A percentile compares a stretch with the other conserved stretches of the same genome.
phyloP scores from a whole-genome alignment of 164 flowering plant species.

The Stephania japonica region DNA sequence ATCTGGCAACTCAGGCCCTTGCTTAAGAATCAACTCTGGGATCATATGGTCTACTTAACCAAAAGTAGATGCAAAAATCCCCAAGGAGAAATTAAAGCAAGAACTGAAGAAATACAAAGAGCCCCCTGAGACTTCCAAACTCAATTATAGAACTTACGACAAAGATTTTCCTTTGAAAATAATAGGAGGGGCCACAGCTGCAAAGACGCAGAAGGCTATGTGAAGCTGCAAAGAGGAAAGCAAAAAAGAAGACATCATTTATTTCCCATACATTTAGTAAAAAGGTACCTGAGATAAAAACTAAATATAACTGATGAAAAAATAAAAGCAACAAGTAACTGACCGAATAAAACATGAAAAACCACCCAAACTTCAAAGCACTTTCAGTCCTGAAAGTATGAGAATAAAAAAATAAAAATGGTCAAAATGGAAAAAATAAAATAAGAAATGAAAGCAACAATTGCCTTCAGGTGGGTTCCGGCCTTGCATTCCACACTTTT shows the following conservation, averaged over 20 bases:
- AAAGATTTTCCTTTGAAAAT: slow-evolving; percentile 85
- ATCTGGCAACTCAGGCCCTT: too few relatives aligned
- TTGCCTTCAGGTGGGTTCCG: neutral
- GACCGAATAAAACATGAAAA: slow-evolving; percentile 72
- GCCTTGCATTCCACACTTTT: neutral
- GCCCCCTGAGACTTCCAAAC: neutral
- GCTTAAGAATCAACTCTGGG: too few relatives aligned
- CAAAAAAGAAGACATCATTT: slow-evolving; percentile 8
- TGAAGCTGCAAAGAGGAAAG: slow-evolving; percentile 52
- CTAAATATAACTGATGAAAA: neutral
- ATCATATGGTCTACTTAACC: too few relatives aligned
- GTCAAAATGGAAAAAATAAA: neutral
- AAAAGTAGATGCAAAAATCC: too few relatives aligned
- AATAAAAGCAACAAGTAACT: neutral
- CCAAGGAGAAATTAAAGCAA: neutral
- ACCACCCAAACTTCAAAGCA: slow-evolving; percentile 83
- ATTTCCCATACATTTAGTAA: neutral
- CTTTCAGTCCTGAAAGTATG: slow-evolving; percentile 77
- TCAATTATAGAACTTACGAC: slow-evolving; percentile 46
- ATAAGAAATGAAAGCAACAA: neutral
- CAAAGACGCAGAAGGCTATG: slow-evolving; percentile 70
- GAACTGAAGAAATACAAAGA: neutral
- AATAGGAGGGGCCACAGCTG: slow-evolving; percentile 91
- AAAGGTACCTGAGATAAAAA: neutral
- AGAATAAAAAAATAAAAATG: neutral